These are phyloP conservation scores for Trichophyton schoenleinii DNA, from an alignment of 2,329 filamentous ascomycete genomes.

Conservation along the genomic window DNA sequence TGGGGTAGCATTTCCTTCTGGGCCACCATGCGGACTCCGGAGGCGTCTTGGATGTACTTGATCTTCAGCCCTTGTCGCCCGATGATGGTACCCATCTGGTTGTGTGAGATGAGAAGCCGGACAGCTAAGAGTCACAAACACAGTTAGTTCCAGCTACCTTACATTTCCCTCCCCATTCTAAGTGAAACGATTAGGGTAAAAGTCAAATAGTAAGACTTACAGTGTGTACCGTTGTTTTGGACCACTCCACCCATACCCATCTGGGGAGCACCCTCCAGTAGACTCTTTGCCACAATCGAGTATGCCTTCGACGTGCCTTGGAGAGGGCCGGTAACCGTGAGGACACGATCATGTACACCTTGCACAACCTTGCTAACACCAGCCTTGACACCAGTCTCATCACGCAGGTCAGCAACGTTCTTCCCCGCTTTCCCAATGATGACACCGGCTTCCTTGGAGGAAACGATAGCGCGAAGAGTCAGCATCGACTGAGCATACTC, in stretches of 20 bases:
- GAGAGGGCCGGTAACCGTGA: constrained; percentile 86
- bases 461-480: constrained; percentile 92
- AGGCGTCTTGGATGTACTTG: constrained; percentile 96
- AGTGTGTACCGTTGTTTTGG: constrained; percentile 79
- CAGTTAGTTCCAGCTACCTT: constrained; percentile 6
- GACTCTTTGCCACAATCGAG: constrained; percentile 76
- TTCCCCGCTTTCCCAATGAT: constrained; percentile 98
- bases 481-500: constrained; percentile 89
- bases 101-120: constrained; percentile 96
- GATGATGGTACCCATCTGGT: constrained; percentile 99
- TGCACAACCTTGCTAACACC: constrained; percentile 98
- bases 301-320: constrained; percentile 86
- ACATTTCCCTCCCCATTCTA: background rate
- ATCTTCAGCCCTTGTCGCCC: constrained; percentile 94
- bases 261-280: constrained; percentile 84
- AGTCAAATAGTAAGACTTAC: constrained; percentile 45
- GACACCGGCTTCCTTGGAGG: constrained; percentile 95
- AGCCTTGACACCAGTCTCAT: constrained; percentile 95
- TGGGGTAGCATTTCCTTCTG: constrained; percentile 99
- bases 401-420: constrained; percentile 91
- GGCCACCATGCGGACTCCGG: constrained; percentile 95
- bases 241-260: constrained; percentile 93
- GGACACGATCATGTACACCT: constrained; percentile 89
- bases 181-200: background rate
- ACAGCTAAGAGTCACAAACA: constrained; percentile 51